A percentile compares a stretch with the other conserved stretches of the same genome.
phyloP scores from a whole-genome alignment of 805 yeast species.

The Phaffomyces thermotolerans region DNA sequence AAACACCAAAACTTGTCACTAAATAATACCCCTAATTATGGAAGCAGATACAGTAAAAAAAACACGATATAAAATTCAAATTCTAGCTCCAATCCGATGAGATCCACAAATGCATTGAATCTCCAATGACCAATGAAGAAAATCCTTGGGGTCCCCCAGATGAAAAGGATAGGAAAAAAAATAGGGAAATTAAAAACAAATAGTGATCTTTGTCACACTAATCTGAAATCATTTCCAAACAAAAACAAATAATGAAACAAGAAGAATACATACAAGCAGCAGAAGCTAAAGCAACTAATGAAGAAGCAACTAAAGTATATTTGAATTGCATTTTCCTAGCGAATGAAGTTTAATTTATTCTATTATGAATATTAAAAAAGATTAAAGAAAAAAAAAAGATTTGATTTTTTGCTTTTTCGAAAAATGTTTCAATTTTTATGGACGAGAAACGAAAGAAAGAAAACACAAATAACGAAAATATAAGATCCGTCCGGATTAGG shows the following conservation, averaged over 20 bases:
- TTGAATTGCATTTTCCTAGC: conserved; percentile 46
- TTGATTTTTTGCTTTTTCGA: too few species aligned
- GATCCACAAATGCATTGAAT: too few species aligned
- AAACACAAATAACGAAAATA: background rate
- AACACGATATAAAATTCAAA: background rate
- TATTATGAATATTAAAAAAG: background rate
- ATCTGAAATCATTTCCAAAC: background rate
- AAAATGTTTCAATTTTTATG: background rate
- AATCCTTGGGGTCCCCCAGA: too few species aligned
- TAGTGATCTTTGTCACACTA: too few species aligned
- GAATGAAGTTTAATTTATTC: background rate
- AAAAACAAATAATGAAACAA: background rate
- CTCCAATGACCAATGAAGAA: too few species aligned
- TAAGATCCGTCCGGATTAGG: background rate
- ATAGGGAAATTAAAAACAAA: too few species aligned
- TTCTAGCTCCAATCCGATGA: background rate
- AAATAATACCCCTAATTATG: too few species aligned
- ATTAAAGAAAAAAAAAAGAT: background rate
- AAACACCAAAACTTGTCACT: too few species aligned
- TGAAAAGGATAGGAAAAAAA: too few species aligned
- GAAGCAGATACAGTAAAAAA: background rate
- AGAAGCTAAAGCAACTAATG: conserved; percentile 41
- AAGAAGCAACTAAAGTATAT: conserved; percentile 40
- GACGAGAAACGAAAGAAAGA: background rate
- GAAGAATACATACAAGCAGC: conserved; percentile 32